These are phyloP conservation scores for Pisolithus microcarpus DNA, from an alignment of 768 basidiomycete genomes.

Conservation along the genomic window DNA sequence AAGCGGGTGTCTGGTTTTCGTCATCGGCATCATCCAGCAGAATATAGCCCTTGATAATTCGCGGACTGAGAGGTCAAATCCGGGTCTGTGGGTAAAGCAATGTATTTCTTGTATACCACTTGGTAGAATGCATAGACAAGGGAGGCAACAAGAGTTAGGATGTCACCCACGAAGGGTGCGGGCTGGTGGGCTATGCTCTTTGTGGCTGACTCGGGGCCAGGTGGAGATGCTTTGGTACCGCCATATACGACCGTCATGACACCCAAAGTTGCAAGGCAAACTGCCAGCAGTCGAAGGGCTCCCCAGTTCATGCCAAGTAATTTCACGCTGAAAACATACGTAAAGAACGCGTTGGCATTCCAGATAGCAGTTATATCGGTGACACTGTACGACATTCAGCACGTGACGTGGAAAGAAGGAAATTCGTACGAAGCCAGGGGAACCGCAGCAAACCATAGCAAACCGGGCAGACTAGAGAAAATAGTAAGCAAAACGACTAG, in stretches of 20 bases:
- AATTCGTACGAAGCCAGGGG: conserved; percentile 59
- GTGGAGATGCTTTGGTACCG: conserved; percentile 33
- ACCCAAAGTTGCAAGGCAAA: conserved; percentile 74
- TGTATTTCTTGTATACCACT: conserved; percentile 78
- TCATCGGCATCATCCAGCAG: conserved; percentile 28
- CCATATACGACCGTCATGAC: conserved; percentile 81
- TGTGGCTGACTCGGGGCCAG: conserved; percentile 12
- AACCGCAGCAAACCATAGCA: conserved; percentile 74
- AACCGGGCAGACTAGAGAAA: conserved; percentile 54
- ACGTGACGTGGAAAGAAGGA: background rate
- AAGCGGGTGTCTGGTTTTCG: conserved; percentile 7
- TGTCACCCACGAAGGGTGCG: conserved; percentile 63
- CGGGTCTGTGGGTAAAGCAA: conserved; percentile 60
- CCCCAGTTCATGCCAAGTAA: conserved; percentile 61
- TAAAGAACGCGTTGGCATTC: conserved; percentile 89
- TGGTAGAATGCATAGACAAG: conserved; percentile 72
- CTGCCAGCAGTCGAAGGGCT: conserved; percentile 56
- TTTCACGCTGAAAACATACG: conserved; percentile 79
- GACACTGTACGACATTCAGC: conserved; percentile 39
- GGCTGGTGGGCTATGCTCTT: conserved; percentile 19
- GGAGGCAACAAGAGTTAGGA: conserved; percentile 66
- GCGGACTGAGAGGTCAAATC: conserved; percentile 35
- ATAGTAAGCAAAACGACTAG: conserved; percentile 16
- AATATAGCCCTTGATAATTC: conserved; percentile 40
- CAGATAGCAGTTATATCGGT: conserved; percentile 84